Evolutionary conservation across 164 flowering plant genomes (phyloP).

Genomic region (Amborella trichopoda): DNA sequence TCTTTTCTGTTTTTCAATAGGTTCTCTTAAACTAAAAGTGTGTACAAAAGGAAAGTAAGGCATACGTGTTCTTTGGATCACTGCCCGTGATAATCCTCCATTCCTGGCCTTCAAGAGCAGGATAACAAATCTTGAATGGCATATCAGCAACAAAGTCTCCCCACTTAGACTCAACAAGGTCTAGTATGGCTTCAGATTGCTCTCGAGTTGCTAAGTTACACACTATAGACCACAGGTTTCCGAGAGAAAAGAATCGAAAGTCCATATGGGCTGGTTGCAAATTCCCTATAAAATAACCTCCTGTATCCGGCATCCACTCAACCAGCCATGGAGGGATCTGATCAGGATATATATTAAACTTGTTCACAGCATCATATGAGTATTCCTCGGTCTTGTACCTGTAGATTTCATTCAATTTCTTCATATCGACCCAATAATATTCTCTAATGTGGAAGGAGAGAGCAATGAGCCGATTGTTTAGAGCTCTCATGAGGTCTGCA

Average conservation of each 20-base stretch:
- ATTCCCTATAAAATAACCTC: constrained; percentile 88
- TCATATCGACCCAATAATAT: constrained; percentile 87
- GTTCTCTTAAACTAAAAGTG: too few species aligned
- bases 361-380: constrained; percentile 88
- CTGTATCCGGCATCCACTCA: constrained; percentile 75
- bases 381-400: constrained; percentile 91
- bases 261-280: constrained; percentile 96
- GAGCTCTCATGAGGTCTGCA: constrained; percentile 60
- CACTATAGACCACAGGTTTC: constrained; percentile 73
- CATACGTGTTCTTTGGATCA: constrained; percentile 91
- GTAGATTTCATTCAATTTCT: constrained; percentile 70
- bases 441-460: constrained; percentile 81
- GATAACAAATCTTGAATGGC: constrained; percentile 89
- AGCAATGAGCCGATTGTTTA: constrained; percentile 71
- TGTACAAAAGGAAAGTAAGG: neutral
- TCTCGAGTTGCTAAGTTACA: constrained; percentile 66
- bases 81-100: constrained; percentile 86
- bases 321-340: constrained; percentile 84
- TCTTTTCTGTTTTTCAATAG: too few species aligned
- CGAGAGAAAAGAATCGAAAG: constrained; percentile 90
- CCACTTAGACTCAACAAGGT: constrained; percentile 84
- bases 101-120: constrained; percentile 79
- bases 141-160: constrained; percentile 62
- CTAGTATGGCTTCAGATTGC: constrained; percentile 81
- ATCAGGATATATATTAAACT: constrained; percentile 91